Evolutionary conservation across 2,329 filamentous ascomycete genomes (phyloP), one percentile per base, ranked within the genome.

Genomic region (Pezicula radicicola): DNA sequence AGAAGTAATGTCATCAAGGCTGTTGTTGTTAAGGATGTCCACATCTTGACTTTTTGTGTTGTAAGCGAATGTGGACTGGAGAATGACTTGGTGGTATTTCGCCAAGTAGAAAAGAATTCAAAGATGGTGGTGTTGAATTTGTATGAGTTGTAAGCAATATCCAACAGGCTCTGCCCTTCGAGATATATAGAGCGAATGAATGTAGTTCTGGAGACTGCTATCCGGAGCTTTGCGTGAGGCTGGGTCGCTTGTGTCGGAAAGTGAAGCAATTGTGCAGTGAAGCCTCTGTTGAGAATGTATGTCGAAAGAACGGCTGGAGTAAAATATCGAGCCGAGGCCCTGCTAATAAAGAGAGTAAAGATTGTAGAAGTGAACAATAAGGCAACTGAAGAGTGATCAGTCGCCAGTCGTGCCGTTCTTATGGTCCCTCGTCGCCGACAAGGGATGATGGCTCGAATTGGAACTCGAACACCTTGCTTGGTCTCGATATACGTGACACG

Each of bases 1-100:
- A 56, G 46, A 21, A 61, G 37, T 13, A 58, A 35, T 16, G 60
- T 58, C 40, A 51, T 46, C 49, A 61, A 54, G 50, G 56, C 59
- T 10, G 50, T 47, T 45, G 52, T 25, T 12, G 30, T 3, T 33
- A 33, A 33, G 30, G 30, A 55, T 12, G 48, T 58, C 54, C 56
- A 51, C 60, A 62, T 63, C 35, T 46, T 56, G 50, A 52, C 7
- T 33, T 30, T 40, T 30, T 12, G 27, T 48, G 43, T 36, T 16
- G 46, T 10, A 35, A 16, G 9, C 30, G 30, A 13, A 33, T 33
- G 7, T 33, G 9, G 30, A 10, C 9, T 33, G 12, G 30, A 33
- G 12, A 33, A 33, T 33, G 30, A 33, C 30, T 33, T 33, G 12
- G 30, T 13, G 30, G 9, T 33, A 33, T 33, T 33, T 33, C 12